Base-by-base conservation (phyloP, 371 early-diverging fungal species). In the Gilbertella persicaria region DNA sequence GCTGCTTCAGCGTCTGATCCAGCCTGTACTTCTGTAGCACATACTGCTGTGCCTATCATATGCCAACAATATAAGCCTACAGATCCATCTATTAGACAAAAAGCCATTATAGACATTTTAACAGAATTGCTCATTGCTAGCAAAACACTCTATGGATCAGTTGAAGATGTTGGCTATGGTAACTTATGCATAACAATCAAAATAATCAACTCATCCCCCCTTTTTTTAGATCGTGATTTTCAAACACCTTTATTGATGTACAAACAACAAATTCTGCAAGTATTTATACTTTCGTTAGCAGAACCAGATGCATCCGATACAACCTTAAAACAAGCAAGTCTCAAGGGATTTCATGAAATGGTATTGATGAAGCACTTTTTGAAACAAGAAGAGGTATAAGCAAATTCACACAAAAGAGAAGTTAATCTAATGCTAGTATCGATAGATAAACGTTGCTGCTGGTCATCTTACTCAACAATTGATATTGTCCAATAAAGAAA, bases 1-100 rank as follows among this genome's bases (percentile, higher is more conserved):
- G 79, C 78, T 19, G 85, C 85, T 4, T 78, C 78, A 39, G 83
- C 88, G 25, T 87, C 83, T 8, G 84, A 87, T 56, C 84, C 87
- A 30, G 84, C 87, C 1, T 89, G 80, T 49, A 80, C 80, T 19
- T 69, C 77, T 5, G 73, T 87, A 10, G 75, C 82, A 3, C 63
- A 77, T 25, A 67, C 75, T 0, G 71, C 79, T 4, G 53, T 82
- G 16, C 81, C 83, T 2, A 61, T 36, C 45, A 82, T 60, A 43
- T 84, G 42, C 55, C 73, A 58, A 14, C 71, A 75, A n/a, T 73
- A 74, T 39, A 57, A 58, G 6, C 35, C 65, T 21, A 72, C 76
- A 21, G 71, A 75, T 20, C 63, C 76, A 20, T 52, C 80, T 5
- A 68, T 80, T 17, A 59, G 73, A 48, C 77, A 80, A 54, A 86